Percentiles rank a stretch among this genome's conserved stretches.
Conservation (phyloP, 768 basidiomycete genomes). For the Tulasnella sp. region DNA sequence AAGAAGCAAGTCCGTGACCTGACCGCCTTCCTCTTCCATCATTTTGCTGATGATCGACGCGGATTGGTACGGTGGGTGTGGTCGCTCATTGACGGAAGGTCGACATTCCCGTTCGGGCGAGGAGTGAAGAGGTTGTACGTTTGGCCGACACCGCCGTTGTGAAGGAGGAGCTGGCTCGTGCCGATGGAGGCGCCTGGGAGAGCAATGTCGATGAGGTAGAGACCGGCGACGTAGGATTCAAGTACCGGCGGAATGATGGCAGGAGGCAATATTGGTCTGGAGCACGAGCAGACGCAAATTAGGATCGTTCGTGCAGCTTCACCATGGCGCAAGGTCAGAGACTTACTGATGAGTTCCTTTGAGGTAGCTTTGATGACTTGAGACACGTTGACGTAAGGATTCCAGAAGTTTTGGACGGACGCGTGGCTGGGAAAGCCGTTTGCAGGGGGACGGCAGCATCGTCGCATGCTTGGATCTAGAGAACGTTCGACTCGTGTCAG, state of each 20-base stretch:
- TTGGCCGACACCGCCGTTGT: constrained; percentile 39
- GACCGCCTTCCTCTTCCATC: constrained; percentile 64
- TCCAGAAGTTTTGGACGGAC: constrained; percentile 25
- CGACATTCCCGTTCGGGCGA: constrained; percentile 61
- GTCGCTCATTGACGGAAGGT: constrained; percentile 69
- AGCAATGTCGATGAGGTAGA: constrained; percentile 67
- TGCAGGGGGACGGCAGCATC: background rate
- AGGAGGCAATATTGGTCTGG: constrained; percentile 55
- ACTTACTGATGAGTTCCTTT: constrained; percentile 12
- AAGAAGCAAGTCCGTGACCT: constrained; percentile 66
- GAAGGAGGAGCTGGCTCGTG: constrained; percentile 50
- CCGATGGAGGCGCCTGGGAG: constrained; percentile 60
- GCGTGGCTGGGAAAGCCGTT: constrained; percentile 23
- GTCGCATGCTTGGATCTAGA: constrained; percentile 15
- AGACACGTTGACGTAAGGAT: constrained; percentile 28
- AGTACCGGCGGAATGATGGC: constrained; percentile 56
- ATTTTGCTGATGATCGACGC: constrained; percentile 70
- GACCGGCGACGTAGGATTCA: constrained; percentile 61
- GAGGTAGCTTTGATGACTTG: background rate
- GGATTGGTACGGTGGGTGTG: constrained; percentile 76
- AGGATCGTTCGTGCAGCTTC: background rate
- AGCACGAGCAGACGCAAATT: constrained; percentile 42
- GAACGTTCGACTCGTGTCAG: background rate
- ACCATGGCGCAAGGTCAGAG: too few species aligned
- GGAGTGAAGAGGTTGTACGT: constrained; percentile 60